Evolutionary conservation across 768 basidiomycete genomes (phyloP).

Genomic region (Pleurotus tuber-regium): DNA sequence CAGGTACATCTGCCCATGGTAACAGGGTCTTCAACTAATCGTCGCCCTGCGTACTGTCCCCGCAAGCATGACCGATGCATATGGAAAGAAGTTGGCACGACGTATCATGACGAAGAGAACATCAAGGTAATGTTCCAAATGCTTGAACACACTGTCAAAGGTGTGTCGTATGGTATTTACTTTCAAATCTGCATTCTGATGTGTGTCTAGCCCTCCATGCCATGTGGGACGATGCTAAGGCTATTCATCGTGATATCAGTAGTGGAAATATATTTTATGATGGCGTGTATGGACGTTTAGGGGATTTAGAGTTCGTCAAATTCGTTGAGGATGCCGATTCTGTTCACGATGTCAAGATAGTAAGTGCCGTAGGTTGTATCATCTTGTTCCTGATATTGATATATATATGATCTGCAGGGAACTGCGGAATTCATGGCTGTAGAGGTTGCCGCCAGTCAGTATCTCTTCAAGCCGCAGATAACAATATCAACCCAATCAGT

Average conservation of each 20-base stretch:
- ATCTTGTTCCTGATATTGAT: background rate
- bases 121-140: background rate
- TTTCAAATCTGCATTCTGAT: background rate
- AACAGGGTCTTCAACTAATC: background rate
- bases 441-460: conserved; percentile 1
- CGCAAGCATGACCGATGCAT: background rate
- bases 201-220: conserved; percentile 10
- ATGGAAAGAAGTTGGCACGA: background rate
- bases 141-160: conserved; percentile 2
- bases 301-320: conserved; percentile 13
- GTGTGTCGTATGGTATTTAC: background rate
- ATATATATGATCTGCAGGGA: conserved; percentile 6
- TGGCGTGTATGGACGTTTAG: conserved; percentile 8
- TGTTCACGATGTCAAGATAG: conserved; percentile 8
- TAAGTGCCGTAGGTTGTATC: background rate
- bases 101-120: background rate
- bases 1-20: no score
- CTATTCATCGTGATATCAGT: conserved; percentile 17
- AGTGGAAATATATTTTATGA: conserved; percentile 14
- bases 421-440: conserved; percentile 16
- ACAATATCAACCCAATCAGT: no score
- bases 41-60: background rate
- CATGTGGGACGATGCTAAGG: conserved; percentile 5
- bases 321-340: background rate
- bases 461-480: no score